Base-by-base conservation (phyloP, 2,329 filamentous ascomycete genomes). In the Ascochyta fabae region DNA sequence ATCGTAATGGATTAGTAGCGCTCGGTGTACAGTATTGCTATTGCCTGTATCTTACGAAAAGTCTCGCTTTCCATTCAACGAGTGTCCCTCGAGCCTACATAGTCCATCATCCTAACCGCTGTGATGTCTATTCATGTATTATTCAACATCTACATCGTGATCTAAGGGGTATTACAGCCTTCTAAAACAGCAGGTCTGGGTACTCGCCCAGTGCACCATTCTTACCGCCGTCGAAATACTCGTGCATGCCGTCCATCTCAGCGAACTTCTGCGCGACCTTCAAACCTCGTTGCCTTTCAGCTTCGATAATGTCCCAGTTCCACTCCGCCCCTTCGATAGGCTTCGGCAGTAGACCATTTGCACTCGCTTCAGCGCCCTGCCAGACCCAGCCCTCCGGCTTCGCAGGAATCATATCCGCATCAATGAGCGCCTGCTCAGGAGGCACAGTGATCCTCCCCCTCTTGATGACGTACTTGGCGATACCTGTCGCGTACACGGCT, bases 361-460 rank as follows among this genome's bases (percentile, higher is more conserved):
- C 24, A 12, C 70, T 60, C 9, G 48, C 49, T 13, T 52, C 35
- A 22, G 23, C 31, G 1, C 55, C 58, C 12, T 62, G 56, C 38
- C 68, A 74, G 1, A 68, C 62, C 70, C 70, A 73, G 2, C 87
- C 88, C 10, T 84, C 86, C 0, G 92, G 91, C 43, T 87, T 83
- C 53, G 83, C 78, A 0, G 95, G 95, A 46, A 98, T 78, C 71
- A 97, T 79, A 1, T 87, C 86, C 45, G 88, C 88, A 33, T 88
- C 84, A 39, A 84, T 81, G 24, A 98, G 80, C 7, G 94, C 81
- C 42, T 90, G 81, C 64, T 92, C 89, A 0, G 95, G 93, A 61
- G 93, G 86, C 4, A 98, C 86, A 0, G 94, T 98, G 67, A 95
- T 81, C 23, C 94, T 82, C 1, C 80, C 80, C 58, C 78, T 78